Evolutionary conservation across 2,329 filamentous ascomycete species (phyloP).

Genomic region (Zymoseptoria brevis): DNA sequence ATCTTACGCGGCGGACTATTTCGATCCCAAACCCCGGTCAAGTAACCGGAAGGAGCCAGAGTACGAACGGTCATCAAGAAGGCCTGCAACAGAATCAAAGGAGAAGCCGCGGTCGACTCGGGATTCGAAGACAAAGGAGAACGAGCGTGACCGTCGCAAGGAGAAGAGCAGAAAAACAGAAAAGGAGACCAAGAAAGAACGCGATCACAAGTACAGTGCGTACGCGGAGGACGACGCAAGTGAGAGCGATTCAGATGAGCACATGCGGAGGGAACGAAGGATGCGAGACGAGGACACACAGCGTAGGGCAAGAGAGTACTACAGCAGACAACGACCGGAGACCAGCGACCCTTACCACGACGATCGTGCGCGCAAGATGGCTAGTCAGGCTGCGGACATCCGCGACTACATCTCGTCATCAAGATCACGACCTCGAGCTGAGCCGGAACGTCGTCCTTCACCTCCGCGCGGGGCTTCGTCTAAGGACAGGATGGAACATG

Average conservation of each 20-base stretch:
- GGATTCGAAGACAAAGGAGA: constrained; percentile 20
- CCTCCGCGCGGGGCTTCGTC: constrained; percentile 21
- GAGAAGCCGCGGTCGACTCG: constrained; percentile 10
- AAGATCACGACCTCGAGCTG: constrained; percentile 12
- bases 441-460: constrained; percentile 21
- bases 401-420: constrained; percentile 24
- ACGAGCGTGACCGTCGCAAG: constrained; percentile 32
- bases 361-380: constrained; percentile 22
- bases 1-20: constrained; percentile 22
- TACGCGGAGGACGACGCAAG: constrained; percentile 26
- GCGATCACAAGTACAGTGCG: constrained; percentile 29
- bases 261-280: constrained; percentile 12
- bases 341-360: constrained; percentile 19
- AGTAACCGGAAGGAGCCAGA: constrained; percentile 33
- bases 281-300: constrained; percentile 20
- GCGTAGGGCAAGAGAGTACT: constrained; percentile 18
- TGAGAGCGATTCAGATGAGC: constrained; percentile 24
- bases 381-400: constrained; percentile 17
- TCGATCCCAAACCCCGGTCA: constrained; percentile 28
- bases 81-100: constrained; percentile 18
- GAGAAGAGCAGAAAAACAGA: constrained; percentile 35
- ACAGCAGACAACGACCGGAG: constrained; percentile 18
- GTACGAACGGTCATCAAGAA: constrained; percentile 28
- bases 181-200: constrained; percentile 34
- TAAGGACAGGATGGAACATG: constrained; percentile 21